Evolutionary conservation across 768 basidiomycete genomes (phyloP), one percentile per base, ranked within the genome.

Genomic region (Pleurotus tuber-regium): DNA sequence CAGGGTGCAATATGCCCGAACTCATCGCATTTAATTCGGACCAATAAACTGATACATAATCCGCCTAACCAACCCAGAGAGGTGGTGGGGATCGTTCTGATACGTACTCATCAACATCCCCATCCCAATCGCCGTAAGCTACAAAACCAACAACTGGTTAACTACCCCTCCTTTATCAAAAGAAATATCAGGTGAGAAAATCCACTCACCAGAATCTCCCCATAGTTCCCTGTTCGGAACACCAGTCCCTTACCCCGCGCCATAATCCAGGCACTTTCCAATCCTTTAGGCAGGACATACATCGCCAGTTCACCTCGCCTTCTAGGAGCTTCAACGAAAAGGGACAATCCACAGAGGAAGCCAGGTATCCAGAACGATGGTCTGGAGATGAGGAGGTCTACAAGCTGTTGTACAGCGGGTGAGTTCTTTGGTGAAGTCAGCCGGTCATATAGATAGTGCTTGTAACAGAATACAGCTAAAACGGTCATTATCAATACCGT

Each of bases 61-160:
- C 52, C 86, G 75, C 55, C 91, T 74, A 4, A 94, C 89, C 12
- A 94, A 72, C 1, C 90, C 86, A 0, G 87, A 89, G 14, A 95
- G 74, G 63, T 91, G 84, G 39, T 92, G 82, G 0, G 91, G 91
- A 57, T 92, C 86, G 63, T 77, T 78, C 58, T 92, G 89, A 59
- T 93, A 94, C n/a, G 82, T 86, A 59, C 78, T 84, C 90, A 93
- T 88, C 31, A 95, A 89, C 91, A 97, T 90, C 4, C 84, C 86
- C 87, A 94, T 92, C 9, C 87, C 92, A 51, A 87, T 73, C 2
- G 86, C 83, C 6, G 84, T 83, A 40, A 89, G 65, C 77, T 80
- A 39, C 9, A 38, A 23, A 12, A 47, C 36, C 26, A 30, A 2
- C 12, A 42, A 55, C 56, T 30, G 11, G 9, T 54, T 41, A 35